Percentiles rank a stretch among this genome's conserved stretches.
phyloP scores from a whole-genome alignment of 371 early-diverging fungal species.

The Mucor piriformis region DNA sequence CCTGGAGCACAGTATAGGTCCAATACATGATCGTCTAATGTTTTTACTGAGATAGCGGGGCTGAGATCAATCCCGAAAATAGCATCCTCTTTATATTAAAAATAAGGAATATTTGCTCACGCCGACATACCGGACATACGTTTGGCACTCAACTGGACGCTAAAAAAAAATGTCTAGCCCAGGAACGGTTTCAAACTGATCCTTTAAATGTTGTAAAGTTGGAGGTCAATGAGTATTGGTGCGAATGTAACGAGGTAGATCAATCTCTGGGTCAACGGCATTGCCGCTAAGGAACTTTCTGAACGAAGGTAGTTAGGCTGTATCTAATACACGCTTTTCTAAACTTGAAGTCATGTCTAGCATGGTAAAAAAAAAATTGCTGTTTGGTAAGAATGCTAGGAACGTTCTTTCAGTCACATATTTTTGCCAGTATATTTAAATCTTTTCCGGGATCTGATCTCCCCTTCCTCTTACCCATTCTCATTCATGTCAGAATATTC shows the following conservation, averaged over 20 bases:
- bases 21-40: slow-evolving; percentile 76
- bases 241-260: slow-evolving; percentile 74
- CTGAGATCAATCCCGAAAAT: slow-evolving; percentile 88
- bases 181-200: slow-evolving; percentile 46
- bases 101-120: slow-evolving; percentile 27
- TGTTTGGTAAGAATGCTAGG: too few species aligned
- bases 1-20: slow-evolving; percentile 86
- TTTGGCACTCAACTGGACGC: slow-evolving; percentile 21
- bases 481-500: neutral
- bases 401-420: too few species aligned
- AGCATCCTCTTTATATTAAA: slow-evolving; percentile 39
- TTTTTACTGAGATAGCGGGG: slow-evolving; percentile 71
- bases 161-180: slow-evolving; percentile 39
- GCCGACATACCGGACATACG: slow-evolving; percentile 46
- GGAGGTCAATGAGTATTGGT: slow-evolving; percentile 58
- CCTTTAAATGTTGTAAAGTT: slow-evolving; percentile 44
- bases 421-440: too few species aligned
- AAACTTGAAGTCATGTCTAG: too few species aligned
- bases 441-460: too few species aligned
- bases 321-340: slow-evolving; percentile 28
- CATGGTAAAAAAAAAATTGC: too few species aligned
- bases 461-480: neutral
- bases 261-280: slow-evolving; percentile 63
- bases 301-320: slow-evolving; percentile 61
- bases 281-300: slow-evolving; percentile 63